Evolutionary conservation across 371 early-diverging fungal genomes (phyloP).

Genomic region (Rhizopus stolonifer): DNA sequence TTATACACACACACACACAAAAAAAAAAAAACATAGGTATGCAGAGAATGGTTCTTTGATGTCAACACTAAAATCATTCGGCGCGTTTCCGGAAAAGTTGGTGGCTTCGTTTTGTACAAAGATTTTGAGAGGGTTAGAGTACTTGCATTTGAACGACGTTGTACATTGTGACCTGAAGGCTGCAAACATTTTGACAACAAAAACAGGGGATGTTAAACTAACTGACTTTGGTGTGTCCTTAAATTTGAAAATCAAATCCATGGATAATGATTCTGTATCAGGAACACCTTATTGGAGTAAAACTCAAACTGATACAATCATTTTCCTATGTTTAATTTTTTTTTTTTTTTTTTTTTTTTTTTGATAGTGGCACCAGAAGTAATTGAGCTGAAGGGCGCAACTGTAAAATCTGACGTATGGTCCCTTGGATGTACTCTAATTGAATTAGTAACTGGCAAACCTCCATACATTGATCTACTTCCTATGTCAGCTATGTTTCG

Average conservation of each 20-base stretch:
- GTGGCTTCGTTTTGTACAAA: conserved; percentile 87
- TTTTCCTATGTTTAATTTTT: too few species aligned
- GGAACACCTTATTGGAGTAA: conserved; percentile 94
- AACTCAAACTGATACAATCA: background rate
- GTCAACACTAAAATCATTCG: conserved; percentile 88
- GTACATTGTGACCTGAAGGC: conserved; percentile 98
- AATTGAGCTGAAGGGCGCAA: conserved; percentile 79
- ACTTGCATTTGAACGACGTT: conserved; percentile 86
- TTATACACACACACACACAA: too few species aligned
- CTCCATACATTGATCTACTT: conserved; percentile 79
- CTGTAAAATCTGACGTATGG: conserved; percentile 88
- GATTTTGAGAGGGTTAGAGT: conserved; percentile 86
- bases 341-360: too few species aligned
- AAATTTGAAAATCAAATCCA: conserved; percentile 69
- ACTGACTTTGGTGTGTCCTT: conserved; percentile 95
- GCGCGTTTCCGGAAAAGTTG: conserved; percentile 86
- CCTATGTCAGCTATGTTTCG: conserved; percentile 88
- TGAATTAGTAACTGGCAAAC: conserved; percentile 84
- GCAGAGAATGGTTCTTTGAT: conserved; percentile 95
- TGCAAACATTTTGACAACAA: conserved; percentile 93
- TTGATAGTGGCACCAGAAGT: conserved; percentile 94
- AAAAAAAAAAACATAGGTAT: conserved; percentile 21
- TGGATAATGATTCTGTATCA: conserved; percentile 66
- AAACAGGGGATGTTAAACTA: conserved; percentile 90
- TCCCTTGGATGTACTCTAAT: conserved; percentile 86